Evolutionary conservation across 2,329 filamentous ascomycete genomes (phyloP).

Genomic region (Balansia obtecta): DNA sequence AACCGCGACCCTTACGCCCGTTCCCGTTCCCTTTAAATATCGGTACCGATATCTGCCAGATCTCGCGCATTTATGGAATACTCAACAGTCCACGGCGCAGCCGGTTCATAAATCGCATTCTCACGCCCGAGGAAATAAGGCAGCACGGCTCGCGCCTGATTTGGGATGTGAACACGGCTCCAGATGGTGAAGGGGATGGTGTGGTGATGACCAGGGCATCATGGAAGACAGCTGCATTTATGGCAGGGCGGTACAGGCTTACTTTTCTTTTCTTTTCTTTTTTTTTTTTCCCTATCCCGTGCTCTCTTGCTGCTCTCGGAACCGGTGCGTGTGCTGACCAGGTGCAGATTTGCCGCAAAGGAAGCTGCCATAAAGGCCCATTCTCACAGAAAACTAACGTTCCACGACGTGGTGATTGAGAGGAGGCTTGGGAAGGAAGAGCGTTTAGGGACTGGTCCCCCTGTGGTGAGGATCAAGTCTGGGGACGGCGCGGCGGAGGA

Average conservation of each 20-base stretch:
- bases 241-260: slow-evolving; percentile 21
- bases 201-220: slow-evolving; percentile 9
- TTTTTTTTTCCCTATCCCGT: neutral
- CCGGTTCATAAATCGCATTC: slow-evolving; percentile 35
- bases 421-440: slow-evolving; percentile 12
- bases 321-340: neutral
- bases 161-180: neutral
- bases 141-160: slow-evolving; percentile 12
- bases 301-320: neutral
- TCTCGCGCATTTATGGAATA: slow-evolving; percentile 50
- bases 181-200: neutral
- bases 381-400: slow-evolving; percentile 42
- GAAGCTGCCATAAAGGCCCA: slow-evolving; percentile 66
- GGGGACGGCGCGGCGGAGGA: slow-evolving; percentile 17
- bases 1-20: slow-evolving; percentile 10
- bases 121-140: slow-evolving; percentile 25
- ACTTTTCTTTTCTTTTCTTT: neutral
- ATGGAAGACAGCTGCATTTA: slow-evolving; percentile 23
- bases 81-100: slow-evolving; percentile 30
- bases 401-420: slow-evolving; percentile 46
- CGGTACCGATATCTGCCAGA: slow-evolving; percentile 68
- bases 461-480: slow-evolving; percentile 30
- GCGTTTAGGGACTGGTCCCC: slow-evolving; percentile 26
- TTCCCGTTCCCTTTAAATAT: slow-evolving; percentile 58
- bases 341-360: slow-evolving; percentile 53